Base-by-base conservation (phyloP, 2,329 filamentous ascomycete genomes). In the Fusarium beomiforme region DNA sequence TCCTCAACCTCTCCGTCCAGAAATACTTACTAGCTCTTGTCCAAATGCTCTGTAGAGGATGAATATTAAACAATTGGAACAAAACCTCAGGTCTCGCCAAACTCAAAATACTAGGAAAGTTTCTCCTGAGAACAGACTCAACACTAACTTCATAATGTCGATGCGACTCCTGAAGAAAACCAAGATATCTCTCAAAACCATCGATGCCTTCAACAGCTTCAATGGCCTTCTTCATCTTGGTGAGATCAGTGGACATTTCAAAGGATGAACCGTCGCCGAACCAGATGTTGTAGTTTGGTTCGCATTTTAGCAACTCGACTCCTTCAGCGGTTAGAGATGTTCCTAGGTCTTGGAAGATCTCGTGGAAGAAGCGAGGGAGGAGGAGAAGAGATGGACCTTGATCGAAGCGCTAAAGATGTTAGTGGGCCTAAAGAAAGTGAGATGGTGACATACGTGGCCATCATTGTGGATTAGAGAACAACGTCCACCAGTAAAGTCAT, bases 201-300 rank as follows among this genome's bases (percentile, higher is more conserved):
- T 88, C 89, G 60, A 87, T 89, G 12, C 92, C 92, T 75, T 94
- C 92, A 81, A 88, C 91, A n/a, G 86, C 86, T 83, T 93, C 91
- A 37, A 94, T 86, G 78, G 93, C 89, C 19, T 80, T 76, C 79
- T 93, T 93, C 91, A 94, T 93, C 50, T 84, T 83, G n/a, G 88
- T 84, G 41, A 92, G 82, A 76, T 94, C 91, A n/a, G 89, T 90
- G 8, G 88, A 90, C 31, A 92, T 82, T 67, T 87, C 84, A 77
- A 93, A 91, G 14, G 79, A 82, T 69, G 88, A 87, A 55, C 89
- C 89, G 78, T 93, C 92, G 17, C 88, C 84, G 77, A 93, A 94
- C 85, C 90, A 92, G 64, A 94, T 85, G 59, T 89, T 88, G 83
- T 94, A 94, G 78, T 94, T 94, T 2, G 91, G 90, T 53, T 92